A percentile compares a stretch with the other conserved stretches of the same genome.
Conservation (phyloP, 2,329 filamentous ascomycete species). For the Trichoderma sp. region DNA sequence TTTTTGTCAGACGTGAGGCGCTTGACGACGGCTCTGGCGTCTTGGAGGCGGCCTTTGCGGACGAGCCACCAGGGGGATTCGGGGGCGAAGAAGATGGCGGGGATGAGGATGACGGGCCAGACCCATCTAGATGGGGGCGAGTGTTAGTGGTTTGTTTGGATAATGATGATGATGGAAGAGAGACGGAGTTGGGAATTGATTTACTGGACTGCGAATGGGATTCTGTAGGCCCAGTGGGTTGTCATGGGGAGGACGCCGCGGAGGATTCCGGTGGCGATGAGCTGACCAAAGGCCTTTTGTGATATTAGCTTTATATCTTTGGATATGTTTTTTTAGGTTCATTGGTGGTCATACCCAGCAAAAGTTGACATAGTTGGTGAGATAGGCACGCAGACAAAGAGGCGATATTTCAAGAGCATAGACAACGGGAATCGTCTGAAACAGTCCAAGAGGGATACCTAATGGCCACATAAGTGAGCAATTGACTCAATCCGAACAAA, state of each 20-base stretch:
- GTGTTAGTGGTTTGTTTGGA: not conserved
- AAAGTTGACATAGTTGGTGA: conserved; percentile 47
- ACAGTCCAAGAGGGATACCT: conserved; percentile 42
- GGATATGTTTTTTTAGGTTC: not conserved
- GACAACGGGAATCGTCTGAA: conserved; percentile 43
- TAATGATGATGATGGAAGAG: not conserved
- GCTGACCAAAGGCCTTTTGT: conserved; percentile 37
- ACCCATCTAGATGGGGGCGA: conserved; percentile 34
- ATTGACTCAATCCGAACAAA: not conserved
- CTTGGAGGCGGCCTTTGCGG: conserved; percentile 31
- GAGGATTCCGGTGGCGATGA: conserved; percentile 38
- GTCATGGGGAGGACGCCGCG: conserved; percentile 25
- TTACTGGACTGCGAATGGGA: conserved; percentile 45
- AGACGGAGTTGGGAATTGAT: not conserved
- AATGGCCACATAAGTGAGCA: not conserved
- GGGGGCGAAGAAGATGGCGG: conserved; percentile 41
- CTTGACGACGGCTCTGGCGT: conserved; percentile 31
- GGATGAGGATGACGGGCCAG: conserved; percentile 43
- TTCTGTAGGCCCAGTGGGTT: conserved; percentile 44
- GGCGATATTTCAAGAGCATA: conserved; percentile 46
- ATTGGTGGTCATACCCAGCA: conserved; percentile 36
- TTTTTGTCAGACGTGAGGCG: conserved; percentile 26
- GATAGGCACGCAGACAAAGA: conserved; percentile 39
- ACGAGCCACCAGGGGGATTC: conserved; percentile 43
- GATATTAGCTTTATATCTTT: not conserved